Base-by-base conservation (phyloP, 225 moss, liverwort and hornwort genomes). In the Pseudisothecium myosuroides region DNA sequence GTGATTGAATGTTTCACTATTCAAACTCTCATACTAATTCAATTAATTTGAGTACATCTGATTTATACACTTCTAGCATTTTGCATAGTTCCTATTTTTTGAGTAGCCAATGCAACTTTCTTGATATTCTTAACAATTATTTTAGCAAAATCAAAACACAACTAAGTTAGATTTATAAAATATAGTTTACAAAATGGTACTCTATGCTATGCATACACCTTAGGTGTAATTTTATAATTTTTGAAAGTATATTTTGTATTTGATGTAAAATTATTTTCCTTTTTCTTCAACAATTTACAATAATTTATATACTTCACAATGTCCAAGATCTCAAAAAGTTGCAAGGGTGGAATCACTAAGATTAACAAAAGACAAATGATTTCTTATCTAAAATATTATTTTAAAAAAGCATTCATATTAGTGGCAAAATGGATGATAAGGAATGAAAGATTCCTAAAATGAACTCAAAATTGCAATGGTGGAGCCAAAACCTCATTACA, bases 151-250 rank as follows among this genome's bases (percentile, higher is more conserved):
- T 49, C 12, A 32, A 50, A 20, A 21, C 0, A 76, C 21, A 76
- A 19, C 1, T 49, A 32, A 32, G 12, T 0, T 9, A 36, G 22
- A n/a, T 1, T 37, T 36, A 8, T 54, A 9, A 23, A 37, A 12
- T 36, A 37, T 23, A 76, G 5, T 52, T 52, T 22, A 5, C 5
- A 5, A 2, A 22, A 36, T 36, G 5, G 2, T 23, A 34, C 1
- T 7, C 5, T 14, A 20, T 0, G 0, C 32, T 32, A 50, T 20
- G 7, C 2, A 0, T 36, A 36, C 52, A 52, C 14, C 0, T 52
- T 52, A 7, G 14, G 5, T 76, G 5, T 52, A 8, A 21, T 36
- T 76, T 36, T 14, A 2, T 0, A 0, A 49, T 3, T 52, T 76
- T 52, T 13, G 36, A 34, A 34, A 52, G 0, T 3, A 14, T 22